Evolutionary conservation across 257 asterid species (phyloP), one percentile per base, ranked within the genome.

Genomic region (Penstemon newberryi): DNA sequence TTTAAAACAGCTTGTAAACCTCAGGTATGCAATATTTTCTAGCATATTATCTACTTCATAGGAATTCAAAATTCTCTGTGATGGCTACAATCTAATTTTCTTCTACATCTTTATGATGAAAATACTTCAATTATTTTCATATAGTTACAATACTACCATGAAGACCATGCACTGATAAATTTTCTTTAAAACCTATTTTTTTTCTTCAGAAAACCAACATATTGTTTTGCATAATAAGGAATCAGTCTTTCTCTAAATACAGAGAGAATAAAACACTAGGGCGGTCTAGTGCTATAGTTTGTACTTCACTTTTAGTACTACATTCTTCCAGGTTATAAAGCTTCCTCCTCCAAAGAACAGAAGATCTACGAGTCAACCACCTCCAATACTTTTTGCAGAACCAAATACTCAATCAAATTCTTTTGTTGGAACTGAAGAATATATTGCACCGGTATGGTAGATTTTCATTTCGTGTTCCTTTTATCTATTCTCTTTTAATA

Each of bases 361-460:
- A 78, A 85, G 87, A 78, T 87, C 96, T 10, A 82, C 80, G 75
- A 84, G 83, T 69, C 91, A 88, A 58, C 96, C 85, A 42, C 92
- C 92, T 66, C 99, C 99, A 51, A 71, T 77, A 39, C 87, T 93
- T 66, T 84, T 88, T 62, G 97, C 99, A 61, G 97, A 93, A 75
- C 99, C 99, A 67, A 71, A 67, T 74, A 73, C 96, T 6, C 97
- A 85, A 70, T 93, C 99, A 44, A 93, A 93, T 83, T 93, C 99
- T 37, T 93, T 93, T 56, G 99, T 93, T 36, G 99, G 99, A 53
- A 93, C 97, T 66, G 99, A 93, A 83, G 99, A 93, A 77, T 93
- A 93, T 74, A 90, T 93, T 78, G 96, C 99, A 45, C 99, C 99
- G 79, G 99, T 93, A 93, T 53, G 81, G 47, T 61, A 40, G 43